A percentile compares a stretch with the other conserved stretches of the same genome.
Evolutionary conservation across 306 rosid genomes (phyloP).

Genomic region (Pterocarpus santalinus): DNA sequence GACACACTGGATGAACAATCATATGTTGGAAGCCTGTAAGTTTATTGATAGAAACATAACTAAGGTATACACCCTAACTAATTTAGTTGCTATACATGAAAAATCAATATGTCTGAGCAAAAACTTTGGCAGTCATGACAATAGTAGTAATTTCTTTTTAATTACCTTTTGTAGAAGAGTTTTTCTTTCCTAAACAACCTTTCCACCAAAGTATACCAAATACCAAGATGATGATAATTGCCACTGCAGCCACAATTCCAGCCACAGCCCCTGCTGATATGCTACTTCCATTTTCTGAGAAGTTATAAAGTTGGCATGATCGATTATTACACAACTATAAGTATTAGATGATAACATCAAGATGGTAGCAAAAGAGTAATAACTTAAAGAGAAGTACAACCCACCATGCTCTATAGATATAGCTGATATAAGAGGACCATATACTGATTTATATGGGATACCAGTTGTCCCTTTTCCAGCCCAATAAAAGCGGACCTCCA

Average conservation of each 20-base stretch:
- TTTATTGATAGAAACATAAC: too few species aligned
- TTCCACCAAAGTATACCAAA: constrained; percentile 51
- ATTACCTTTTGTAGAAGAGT: constrained; percentile 46
- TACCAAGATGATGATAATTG: constrained; percentile 27
- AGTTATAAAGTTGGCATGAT: constrained; percentile 9
- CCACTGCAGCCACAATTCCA: constrained; percentile 57
- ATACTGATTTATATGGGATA: neutral
- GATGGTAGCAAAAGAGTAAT: too few species aligned
- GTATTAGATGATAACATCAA: too few species aligned
- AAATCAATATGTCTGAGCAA: neutral
- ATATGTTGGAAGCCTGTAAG: too few species aligned
- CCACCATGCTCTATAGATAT: neutral
- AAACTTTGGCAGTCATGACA: too few species aligned
- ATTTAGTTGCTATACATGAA: neutral
- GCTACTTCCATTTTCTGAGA: constrained; percentile 10
- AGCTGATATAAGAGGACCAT: neutral
- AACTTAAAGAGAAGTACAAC: neutral
- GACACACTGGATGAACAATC: too few species aligned
- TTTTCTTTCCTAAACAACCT: constrained; percentile 42
- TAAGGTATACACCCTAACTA: too few species aligned
- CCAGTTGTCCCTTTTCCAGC: neutral
- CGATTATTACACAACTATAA: neutral
- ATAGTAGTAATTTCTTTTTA: neutral
- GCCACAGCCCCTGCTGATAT: constrained; percentile 45
- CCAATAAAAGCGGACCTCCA: neutral